Evolutionary conservation across 2,329 filamentous ascomycete genomes (phyloP), one percentile per base, ranked within the genome.

Genomic region (Aspergillus nomiae): DNA sequence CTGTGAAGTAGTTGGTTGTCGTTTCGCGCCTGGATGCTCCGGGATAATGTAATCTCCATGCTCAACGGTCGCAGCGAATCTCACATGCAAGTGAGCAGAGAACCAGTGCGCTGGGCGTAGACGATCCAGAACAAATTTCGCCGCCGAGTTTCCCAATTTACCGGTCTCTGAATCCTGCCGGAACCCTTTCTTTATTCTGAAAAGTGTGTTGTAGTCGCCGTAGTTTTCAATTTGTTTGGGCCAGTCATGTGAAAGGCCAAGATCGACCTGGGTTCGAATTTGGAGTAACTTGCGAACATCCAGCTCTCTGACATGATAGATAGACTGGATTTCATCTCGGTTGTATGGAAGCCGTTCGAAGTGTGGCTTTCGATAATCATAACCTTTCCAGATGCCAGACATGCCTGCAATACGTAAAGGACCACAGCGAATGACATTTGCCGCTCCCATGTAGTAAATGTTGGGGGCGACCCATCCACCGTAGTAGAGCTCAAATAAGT

Each of bases 381-480:
- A 90, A 2, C 89, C 90, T 77, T 97, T 97, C 91, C 92, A 99
- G 67, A 99, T 99, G 7, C 95, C 95, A 59, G 92, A 95, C 76
- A 98, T 83, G 6, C 90, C 94, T 41, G 92, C 92, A 65, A 99
- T 96, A 26, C 95, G 89, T 56, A 99, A 80, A 1, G 92, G 90
- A 0, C 94, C 94, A 36, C 96, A 83, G 21, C 90, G 89, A 46
- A 99, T 76, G 10, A 99, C 89, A 74, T 96, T 97, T 63, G 95
- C 92, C 38, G 93, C 92, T 56, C 95, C 95, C 76, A 98, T 85
- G 79, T 97, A 99, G 83, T 97, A 99, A 67, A 99, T 98, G 69
- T 95, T 96, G 10, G 92, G 93, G 9, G 94, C 94, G 7, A 92
- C 95, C 95, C 95, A 99, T 57, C 95, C 95, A 58, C 95, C 95